Conservation (phyloP, 768 basidiomycete genomes). For the Lentinus tigrinus region DNA sequence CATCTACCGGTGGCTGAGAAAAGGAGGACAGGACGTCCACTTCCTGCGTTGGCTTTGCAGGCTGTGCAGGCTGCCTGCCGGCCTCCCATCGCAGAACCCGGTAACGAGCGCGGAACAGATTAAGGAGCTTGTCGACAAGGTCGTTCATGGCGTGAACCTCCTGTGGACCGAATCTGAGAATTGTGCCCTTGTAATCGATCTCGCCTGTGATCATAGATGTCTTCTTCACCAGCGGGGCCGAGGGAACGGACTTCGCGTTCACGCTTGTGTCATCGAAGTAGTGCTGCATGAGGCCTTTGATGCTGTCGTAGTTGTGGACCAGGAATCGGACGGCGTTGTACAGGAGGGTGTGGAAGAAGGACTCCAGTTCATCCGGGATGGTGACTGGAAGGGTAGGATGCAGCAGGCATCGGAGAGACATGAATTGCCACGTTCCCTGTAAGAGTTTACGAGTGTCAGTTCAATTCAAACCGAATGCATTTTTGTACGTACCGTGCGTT, state of each 20-base stretch:
- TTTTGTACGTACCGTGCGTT: neutral
- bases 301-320: neutral
- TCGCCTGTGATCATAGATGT: neutral
- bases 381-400: conserved; percentile 1
- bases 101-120: neutral
- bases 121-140: neutral
- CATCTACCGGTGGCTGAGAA: too few species aligned
- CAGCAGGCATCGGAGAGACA: conserved; percentile 7
- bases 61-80: too few species aligned
- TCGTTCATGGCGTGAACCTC: neutral
- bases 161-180: neutral
- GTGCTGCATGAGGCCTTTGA: neutral
- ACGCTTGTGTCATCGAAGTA: neutral
- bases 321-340: conserved; percentile 5
- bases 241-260: neutral
- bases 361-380: conserved; percentile 21
- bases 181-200: neutral
- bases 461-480: neutral
- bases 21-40: too few species aligned
- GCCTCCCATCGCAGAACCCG: neutral
- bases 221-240: neutral
- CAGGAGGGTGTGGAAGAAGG: conserved; percentile 14
- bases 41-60: too few species aligned
- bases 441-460: neutral
- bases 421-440: conserved; percentile 24